Conservation (phyloP, 495 filamentous ascomycete genomes). For the Arthonia radiata region DNA sequence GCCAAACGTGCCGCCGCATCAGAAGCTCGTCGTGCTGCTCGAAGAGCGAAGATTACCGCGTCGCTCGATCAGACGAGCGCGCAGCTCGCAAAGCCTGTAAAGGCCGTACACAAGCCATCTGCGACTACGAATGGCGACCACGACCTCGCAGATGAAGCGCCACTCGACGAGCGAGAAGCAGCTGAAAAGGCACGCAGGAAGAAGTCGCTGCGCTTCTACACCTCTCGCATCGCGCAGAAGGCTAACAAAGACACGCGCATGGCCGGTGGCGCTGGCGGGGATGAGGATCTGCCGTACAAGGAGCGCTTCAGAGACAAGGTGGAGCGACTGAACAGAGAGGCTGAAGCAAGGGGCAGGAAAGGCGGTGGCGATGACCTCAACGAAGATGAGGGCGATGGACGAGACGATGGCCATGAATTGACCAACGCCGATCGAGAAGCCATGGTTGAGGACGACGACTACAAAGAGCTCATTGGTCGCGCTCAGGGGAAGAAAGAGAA, state of each 20-base stretch:
- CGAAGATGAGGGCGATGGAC: slow-evolving; percentile 27
- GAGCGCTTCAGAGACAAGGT: slow-evolving; percentile 70
- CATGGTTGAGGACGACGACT: slow-evolving; percentile 36
- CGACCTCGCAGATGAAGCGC: slow-evolving; percentile 43
- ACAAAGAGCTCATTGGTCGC: slow-evolving; percentile 14
- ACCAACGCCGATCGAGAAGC: too few relatives aligned
- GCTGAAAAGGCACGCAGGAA: slow-evolving; percentile 67
- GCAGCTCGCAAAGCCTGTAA: slow-evolving; percentile 14
- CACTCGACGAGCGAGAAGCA: slow-evolving; percentile 34
- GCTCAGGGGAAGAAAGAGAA: slow-evolving; percentile 32
- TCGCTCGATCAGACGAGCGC: slow-evolving; percentile 25
- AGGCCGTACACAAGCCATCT: slow-evolving; percentile 8
- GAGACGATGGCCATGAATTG: too few relatives aligned
- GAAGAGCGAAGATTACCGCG: slow-evolving; percentile 45
- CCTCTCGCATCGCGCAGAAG: slow-evolving; percentile 83
- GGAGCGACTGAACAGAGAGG: slow-evolving; percentile 61
- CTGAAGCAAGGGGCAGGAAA: slow-evolving; percentile 57
- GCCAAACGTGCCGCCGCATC: slow-evolving; percentile 17
- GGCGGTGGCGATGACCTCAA: slow-evolving; percentile 30
- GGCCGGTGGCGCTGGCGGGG: slow-evolving; percentile 66
- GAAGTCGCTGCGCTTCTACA: slow-evolving; percentile 85
- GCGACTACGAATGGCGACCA: slow-evolving; percentile 18
- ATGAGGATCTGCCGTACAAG: slow-evolving; percentile 71
- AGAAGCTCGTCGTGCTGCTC: slow-evolving; percentile 28
- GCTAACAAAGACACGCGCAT: slow-evolving; percentile 62